Evolutionary conservation across 805 yeast genomes (phyloP).

Genomic region (Candida broadrunensis): DNA sequence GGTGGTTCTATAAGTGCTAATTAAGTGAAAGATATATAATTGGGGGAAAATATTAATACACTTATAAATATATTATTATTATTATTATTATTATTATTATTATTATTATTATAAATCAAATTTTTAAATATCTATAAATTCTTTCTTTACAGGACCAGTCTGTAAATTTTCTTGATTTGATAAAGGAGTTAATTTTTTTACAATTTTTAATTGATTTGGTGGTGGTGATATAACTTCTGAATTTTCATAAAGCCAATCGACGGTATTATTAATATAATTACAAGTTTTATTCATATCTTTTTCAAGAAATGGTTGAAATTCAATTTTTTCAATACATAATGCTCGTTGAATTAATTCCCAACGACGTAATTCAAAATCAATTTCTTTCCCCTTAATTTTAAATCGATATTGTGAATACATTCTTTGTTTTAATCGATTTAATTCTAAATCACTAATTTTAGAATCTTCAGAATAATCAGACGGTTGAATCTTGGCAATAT

Average conservation of each 20-base stretch:
- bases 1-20: no score
- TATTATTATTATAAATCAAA: no score
- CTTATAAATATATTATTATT: no score
- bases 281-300: slow-evolving; percentile 11
- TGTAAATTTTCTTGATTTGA: no score
- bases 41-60: no score
- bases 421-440: slow-evolving; percentile 8
- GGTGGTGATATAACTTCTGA: background rate
- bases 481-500: slow-evolving; percentile 17
- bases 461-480: slow-evolving; percentile 4
- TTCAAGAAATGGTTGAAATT: slow-evolving; percentile 7
- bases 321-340: slow-evolving; percentile 7
- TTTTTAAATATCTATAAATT: no score
- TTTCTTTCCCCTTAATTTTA: slow-evolving; percentile 2
- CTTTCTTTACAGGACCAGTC: no score
- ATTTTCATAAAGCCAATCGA: slow-evolving; percentile 3
- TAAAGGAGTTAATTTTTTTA: no score
- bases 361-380: slow-evolving; percentile 11
- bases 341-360: slow-evolving; percentile 9
- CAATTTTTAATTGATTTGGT: no score
- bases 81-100: no score
- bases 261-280: slow-evolving; percentile 9
- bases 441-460: slow-evolving; percentile 3
- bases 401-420: slow-evolving; percentile 8
- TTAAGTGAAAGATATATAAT: no score